Evolutionary conservation across 306 rosid genomes (phyloP).

Genomic region (Heteromeles arbutifolia): DNA sequence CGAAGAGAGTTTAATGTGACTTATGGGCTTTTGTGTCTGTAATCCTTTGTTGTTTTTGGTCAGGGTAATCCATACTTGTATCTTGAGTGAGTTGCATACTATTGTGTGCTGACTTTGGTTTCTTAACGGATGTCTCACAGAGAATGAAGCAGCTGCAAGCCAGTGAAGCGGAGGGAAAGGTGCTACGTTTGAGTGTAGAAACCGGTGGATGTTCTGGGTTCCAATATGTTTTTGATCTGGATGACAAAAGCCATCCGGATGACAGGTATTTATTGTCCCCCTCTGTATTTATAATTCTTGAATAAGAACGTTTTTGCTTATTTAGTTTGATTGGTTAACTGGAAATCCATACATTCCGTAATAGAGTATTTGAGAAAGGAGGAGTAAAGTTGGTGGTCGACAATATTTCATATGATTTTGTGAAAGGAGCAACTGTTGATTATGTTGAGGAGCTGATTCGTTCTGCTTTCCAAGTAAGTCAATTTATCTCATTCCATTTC

Average conservation of each 20-base stretch:
- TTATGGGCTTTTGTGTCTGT: background rate
- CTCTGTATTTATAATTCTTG: background rate
- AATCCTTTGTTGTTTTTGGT: background rate
- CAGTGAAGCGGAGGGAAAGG: conserved; percentile 42
- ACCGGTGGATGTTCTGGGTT: conserved; percentile 99
- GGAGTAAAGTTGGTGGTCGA: conserved; percentile 80
- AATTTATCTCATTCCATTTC: background rate
- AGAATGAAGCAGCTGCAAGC: conserved; percentile 68
- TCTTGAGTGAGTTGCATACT: background rate
- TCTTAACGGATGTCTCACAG: conserved; percentile 32
- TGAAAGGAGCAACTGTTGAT: conserved; percentile 94
- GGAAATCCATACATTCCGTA: background rate
- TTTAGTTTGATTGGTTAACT: background rate
- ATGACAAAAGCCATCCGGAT: conserved; percentile 55
- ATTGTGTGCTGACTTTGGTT: conserved; percentile 13
- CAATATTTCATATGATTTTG: conserved; percentile 73
- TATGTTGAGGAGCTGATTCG: conserved; percentile 95
- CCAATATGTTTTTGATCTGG: conserved; percentile 82
- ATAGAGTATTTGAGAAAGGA: conserved; percentile 69
- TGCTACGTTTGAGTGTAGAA: conserved; percentile 86
- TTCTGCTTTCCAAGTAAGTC: conserved; percentile 79
- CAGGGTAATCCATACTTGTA: too few species aligned
- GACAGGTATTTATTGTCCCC: conserved; percentile 44
- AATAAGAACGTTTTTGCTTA: background rate
- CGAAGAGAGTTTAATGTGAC: background rate